These are phyloP conservation scores for Akanthomyces dipterigenus DNA, from an alignment of 2,329 filamentous ascomycete species.

Conservation along the genomic window DNA sequence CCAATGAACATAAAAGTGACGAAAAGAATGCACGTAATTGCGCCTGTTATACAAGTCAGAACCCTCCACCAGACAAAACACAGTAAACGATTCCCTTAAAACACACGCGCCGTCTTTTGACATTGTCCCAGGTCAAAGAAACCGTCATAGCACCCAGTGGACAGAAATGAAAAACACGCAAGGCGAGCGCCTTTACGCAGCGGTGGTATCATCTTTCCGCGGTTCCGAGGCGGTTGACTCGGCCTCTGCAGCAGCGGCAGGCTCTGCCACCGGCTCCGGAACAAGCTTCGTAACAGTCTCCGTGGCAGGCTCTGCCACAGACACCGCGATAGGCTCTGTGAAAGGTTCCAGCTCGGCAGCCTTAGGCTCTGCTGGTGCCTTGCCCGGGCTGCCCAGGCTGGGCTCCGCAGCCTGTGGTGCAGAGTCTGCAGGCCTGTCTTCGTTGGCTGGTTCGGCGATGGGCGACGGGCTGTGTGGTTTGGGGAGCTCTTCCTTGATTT, in stretches of 20 bases:
- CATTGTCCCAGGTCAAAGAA: not conserved
- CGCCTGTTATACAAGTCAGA: constrained; percentile 10
- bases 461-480: not conserved
- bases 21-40: not conserved
- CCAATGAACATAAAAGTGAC: not conserved
- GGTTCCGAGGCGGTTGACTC: not conserved
- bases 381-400: not conserved
- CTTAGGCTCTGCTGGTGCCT: constrained; percentile 7
- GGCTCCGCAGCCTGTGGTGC: constrained; percentile 2
- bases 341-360: not conserved
- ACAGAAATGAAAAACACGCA: not conserved
- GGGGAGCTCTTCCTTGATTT: not conserved
- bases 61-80: not conserved
- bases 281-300: not conserved
- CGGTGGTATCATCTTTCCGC: not conserved
- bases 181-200: not conserved
- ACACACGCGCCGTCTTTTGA: not conserved
- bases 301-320: not conserved
- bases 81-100: not conserved
- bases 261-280: not conserved
- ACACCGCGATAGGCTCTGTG: not conserved
- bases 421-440: not conserved
- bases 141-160: not conserved
- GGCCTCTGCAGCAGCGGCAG: not conserved
- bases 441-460: not conserved